phyloP scores from a whole-genome alignment of 768 basidiomycete genomes.

The Leccinum obscurum region DNA sequence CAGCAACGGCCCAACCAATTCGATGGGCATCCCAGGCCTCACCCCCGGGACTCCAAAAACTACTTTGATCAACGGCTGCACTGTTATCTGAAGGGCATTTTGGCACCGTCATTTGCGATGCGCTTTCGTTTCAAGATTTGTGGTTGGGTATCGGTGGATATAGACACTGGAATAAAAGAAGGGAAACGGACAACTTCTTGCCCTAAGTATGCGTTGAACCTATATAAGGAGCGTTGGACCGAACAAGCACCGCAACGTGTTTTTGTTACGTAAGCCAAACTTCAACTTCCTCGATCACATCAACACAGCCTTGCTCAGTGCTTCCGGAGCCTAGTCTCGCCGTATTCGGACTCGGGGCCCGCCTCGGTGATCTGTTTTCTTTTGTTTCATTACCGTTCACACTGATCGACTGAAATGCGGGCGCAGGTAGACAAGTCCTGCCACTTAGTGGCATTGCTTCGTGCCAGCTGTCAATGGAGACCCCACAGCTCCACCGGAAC shows the following conservation, averaged over 20 bases:
- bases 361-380: no score
- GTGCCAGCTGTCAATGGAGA: background rate
- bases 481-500: background rate
- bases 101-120: slow-evolving; percentile 20
- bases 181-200: background rate
- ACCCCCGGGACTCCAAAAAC: slow-evolving; percentile 58
- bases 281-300: no score
- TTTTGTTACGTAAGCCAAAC: background rate
- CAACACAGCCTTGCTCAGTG: no score
- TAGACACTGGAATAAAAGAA: background rate
- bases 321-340: no score
- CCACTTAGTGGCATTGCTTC: background rate
- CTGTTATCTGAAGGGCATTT: slow-evolving; percentile 56
- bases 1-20: slow-evolving; percentile 75
- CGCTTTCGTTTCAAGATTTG: background rate
- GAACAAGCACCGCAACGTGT: background rate
- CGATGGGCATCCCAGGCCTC: slow-evolving; percentile 61
- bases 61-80: slow-evolving; percentile 51
- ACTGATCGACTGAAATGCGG: background rate
- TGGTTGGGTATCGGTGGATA: background rate
- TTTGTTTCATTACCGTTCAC: background rate
- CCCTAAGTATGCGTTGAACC: background rate
- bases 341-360: background rate
- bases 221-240: background rate
- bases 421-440: background rate